Evolutionary conservation across 2,329 filamentous ascomycete genomes (phyloP).

Genomic region (Talaromyces verruculosus): DNA sequence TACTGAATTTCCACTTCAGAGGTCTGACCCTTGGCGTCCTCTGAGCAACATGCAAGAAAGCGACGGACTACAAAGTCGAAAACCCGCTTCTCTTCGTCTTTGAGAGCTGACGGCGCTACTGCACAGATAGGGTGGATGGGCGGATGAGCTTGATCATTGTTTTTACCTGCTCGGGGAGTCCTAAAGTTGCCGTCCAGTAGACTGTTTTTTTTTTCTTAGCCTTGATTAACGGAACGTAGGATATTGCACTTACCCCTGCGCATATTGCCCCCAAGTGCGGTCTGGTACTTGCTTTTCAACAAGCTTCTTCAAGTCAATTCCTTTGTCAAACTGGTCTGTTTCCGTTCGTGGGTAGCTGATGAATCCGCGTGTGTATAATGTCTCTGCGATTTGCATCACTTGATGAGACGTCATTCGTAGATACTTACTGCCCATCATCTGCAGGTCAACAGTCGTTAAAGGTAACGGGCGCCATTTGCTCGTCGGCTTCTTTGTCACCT

Average conservation of each 20-base stretch:
- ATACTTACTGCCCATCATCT: slow-evolving; percentile 89
- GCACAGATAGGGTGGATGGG: slow-evolving; percentile 96
- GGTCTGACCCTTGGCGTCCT: slow-evolving; percentile 83
- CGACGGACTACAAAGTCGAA: slow-evolving; percentile 92
- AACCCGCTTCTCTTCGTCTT: slow-evolving; percentile 68
- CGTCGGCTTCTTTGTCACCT: slow-evolving; percentile 85
- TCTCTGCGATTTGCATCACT: slow-evolving; percentile 85
- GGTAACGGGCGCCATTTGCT: slow-evolving; percentile 93
- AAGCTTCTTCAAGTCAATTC: slow-evolving; percentile 76
- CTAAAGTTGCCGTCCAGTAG: slow-evolving; percentile 75
- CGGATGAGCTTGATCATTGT: slow-evolving; percentile 96
- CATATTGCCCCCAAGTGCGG: slow-evolving; percentile 75
- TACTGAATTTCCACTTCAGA: slow-evolving; percentile 84
- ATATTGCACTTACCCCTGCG: slow-evolving; percentile 63
- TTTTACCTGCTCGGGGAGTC: slow-evolving; percentile 75
- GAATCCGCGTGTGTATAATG: slow-evolving; percentile 88
- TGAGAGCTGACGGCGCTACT: slow-evolving; percentile 61
- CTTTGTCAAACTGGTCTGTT: slow-evolving; percentile 90
- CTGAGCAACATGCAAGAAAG: slow-evolving; percentile 92
- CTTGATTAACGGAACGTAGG: background rate
- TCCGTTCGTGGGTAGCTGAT: slow-evolving; percentile 98
- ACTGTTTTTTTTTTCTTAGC: slow-evolving; percentile 32
- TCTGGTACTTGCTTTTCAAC: slow-evolving; percentile 82
- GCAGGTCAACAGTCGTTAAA: slow-evolving; percentile 90
- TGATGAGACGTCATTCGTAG: slow-evolving; percentile 87